A percentile compares a stretch with the other conserved stretches of the same genome.
phyloP scores from a whole-genome alignment of 202 grass and related monocot genomes.

The Schoenoplectus triqueter region DNA sequence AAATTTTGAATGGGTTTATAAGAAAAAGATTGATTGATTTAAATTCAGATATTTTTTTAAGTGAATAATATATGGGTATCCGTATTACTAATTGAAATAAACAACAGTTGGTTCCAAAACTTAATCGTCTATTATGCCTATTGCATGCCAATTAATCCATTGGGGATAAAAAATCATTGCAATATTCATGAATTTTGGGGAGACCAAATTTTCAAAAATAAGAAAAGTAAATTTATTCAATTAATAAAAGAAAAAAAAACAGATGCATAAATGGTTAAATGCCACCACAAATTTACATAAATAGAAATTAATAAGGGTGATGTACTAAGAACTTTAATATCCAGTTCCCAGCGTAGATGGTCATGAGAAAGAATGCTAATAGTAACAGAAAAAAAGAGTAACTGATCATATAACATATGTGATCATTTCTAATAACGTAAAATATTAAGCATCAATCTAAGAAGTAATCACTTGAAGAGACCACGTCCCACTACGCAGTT shows the following conservation, averaged over 20 bases:
- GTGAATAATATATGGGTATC: too few species aligned
- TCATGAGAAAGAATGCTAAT: background rate
- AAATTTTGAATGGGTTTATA: too few species aligned
- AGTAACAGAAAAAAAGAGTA: constrained; percentile 33
- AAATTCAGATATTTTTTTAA: too few species aligned
- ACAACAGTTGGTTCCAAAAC: too few species aligned
- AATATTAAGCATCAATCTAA: background rate
- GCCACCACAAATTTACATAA: background rate
- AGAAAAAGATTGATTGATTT: too few species aligned
- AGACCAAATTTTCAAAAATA: too few species aligned
- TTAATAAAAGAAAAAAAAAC: background rate
- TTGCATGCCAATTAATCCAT: too few species aligned
- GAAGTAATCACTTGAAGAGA: constrained; percentile 42
- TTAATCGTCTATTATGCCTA: too few species aligned
- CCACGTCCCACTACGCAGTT: constrained; percentile 35
- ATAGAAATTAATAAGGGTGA: background rate
- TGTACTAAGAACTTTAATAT: background rate
- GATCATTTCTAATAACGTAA: background rate
- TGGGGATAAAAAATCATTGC: too few species aligned
- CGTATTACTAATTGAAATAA: too few species aligned
- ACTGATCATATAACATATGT: constrained; percentile 36
- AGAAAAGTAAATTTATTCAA: background rate
- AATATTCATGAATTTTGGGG: too few species aligned
- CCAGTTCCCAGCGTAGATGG: constrained; percentile 1
- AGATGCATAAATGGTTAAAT: background rate